These are phyloP conservation scores for Diaporthe velutina DNA, from an alignment of 2,329 filamentous ascomycete species.

Conservation along the genomic window DNA sequence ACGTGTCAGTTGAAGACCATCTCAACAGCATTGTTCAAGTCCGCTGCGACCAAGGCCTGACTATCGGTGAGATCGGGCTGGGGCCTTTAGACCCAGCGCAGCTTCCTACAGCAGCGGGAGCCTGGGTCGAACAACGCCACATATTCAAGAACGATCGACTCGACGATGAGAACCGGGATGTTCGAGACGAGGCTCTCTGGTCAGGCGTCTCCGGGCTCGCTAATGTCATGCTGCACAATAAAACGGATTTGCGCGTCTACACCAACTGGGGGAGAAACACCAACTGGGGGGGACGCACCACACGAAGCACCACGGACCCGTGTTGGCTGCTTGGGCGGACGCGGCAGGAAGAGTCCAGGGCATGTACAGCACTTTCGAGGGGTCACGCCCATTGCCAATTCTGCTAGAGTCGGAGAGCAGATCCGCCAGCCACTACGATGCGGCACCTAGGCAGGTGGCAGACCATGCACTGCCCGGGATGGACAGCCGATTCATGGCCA, in stretches of 20 bases:
- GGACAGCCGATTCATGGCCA: not conserved
- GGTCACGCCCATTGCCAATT: not conserved
- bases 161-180: not conserved
- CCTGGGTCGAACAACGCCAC: not conserved
- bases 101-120: not conserved
- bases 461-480: not conserved
- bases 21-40: not conserved
- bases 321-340: constrained; percentile 30
- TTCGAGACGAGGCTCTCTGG: not conserved
- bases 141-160: not conserved
- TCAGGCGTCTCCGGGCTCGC: not conserved
- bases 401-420: not conserved
- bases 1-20: not conserved
- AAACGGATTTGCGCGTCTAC: not conserved
- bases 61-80: not conserved
- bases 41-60: constrained; percentile 2
- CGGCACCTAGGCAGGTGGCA: not conserved
- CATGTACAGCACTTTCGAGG: not conserved
- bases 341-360: constrained; percentile 12
- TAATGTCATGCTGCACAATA: not conserved
- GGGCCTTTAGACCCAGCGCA: constrained; percentile 14
- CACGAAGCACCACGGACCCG: not conserved
- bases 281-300: too few species aligned
- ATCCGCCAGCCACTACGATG: not conserved
- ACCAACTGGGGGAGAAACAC: too few species aligned